Evolutionary conservation across 2,329 filamentous ascomycete genomes (phyloP), one percentile per base, ranked within the genome.

Genomic region (Gaeumannomyces sp.): DNA sequence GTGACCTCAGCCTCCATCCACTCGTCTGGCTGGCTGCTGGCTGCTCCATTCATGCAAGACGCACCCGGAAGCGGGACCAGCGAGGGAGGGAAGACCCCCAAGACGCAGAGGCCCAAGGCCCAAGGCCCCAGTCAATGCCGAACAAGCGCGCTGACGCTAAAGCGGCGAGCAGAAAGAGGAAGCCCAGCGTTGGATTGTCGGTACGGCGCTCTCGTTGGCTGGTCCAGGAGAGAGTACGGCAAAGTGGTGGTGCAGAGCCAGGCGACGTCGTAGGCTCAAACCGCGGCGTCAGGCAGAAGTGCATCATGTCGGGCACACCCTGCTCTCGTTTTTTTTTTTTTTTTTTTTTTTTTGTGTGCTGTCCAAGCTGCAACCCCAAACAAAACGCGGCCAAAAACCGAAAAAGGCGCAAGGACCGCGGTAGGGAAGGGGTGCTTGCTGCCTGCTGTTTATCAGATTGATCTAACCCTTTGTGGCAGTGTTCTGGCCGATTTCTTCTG

Each of bases 281-380:
- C n/a, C 8, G 45, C 45, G 45, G 67, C 72, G 76, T 80, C 76
- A 78, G 78, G 78, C 78, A 80, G 76, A 77, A 76, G 74, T 80
- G 78, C 78, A 79, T 74, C 72, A 74, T 38, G 75, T 77, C 75
- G 74, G 77, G 77, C 76, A 74, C 45, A 53, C 19, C 11, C 19
- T 53, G 19, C 45, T 53, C 33, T 19, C 28, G 73, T 73, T 73
- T 73, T 74, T 72, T 73, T 70, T 75, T 50, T 58, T 63, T 19
- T 25, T 74, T 73, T 73, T 73, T 74, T 72, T 73, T 70, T 75
- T 50, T 58, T 63, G 63, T 59, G 45, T 62, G 63, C 35, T 28
- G 62, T 33, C 33, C 56, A 35, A 29, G 33, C 31, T 64, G 57
- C 57, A 59, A 62, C 61, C 62, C 29, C 22, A 59, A 38, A 45